Conservation (phyloP, 192 early-diverging fungal species). For the Chytriomyces confervae region DNA sequence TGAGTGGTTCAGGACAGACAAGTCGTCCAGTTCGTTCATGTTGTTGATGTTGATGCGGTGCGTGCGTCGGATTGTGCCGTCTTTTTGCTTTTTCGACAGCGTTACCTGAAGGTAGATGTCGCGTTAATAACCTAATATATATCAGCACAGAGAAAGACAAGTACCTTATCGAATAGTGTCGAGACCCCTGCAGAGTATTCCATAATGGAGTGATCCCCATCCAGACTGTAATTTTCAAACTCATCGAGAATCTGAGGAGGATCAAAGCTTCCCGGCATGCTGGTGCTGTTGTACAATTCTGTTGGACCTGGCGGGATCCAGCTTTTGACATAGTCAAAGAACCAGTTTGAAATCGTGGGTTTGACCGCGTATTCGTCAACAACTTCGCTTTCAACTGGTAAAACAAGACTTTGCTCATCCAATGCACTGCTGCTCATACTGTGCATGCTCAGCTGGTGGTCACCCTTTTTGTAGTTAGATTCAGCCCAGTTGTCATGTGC, state of each 20-base stretch:
- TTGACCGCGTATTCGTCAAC: neutral
- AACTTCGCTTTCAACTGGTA: neutral
- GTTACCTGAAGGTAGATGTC: neutral
- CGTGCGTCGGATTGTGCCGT: constrained; percentile 12
- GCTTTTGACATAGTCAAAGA: constrained; percentile 20
- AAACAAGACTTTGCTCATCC: neutral
- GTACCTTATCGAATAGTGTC: constrained; percentile 23
- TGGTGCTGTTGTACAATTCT: constrained; percentile 18
- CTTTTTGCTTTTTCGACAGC: neutral
- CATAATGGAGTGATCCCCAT: neutral
- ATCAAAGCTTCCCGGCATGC: constrained; percentile 16
- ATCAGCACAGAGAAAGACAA: neutral
- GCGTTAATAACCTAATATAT: neutral
- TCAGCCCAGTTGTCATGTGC: neutral
- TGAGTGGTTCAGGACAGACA: neutral
- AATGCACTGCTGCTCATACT: neutral
- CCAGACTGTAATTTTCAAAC: constrained; percentile 5
- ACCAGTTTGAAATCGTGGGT: neutral
- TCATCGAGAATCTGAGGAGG: neutral
- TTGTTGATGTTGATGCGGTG: constrained; percentile 9
- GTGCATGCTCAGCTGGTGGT: constrained; percentile 1
- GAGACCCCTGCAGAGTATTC: constrained; percentile 2
- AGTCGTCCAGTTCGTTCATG: neutral
- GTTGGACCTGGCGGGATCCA: neutral
- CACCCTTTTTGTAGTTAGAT: neutral